phyloP scores from a whole-genome alignment of 495 filamentous ascomycete species.

The Pyronema domesticum region DNA sequence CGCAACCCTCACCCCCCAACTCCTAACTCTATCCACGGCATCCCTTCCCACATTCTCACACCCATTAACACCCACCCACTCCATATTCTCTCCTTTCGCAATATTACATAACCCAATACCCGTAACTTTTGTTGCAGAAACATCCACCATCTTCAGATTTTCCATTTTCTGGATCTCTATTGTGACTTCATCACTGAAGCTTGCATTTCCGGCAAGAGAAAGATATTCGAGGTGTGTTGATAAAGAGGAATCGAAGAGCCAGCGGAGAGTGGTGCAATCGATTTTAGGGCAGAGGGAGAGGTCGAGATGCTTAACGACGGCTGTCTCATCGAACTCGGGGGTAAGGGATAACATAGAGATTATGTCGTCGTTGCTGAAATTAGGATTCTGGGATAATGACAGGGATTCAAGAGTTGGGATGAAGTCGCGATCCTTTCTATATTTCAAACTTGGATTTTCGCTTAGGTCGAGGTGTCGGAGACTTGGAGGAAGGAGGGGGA shows the following conservation, averaged over 20 bases:
- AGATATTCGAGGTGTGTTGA: conserved; percentile 6
- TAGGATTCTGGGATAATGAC: neutral
- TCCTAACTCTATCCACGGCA: conserved; percentile 9
- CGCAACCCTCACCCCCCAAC: conserved; percentile 9
- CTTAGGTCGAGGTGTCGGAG: neutral
- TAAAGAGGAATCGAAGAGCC: conserved; percentile 8
- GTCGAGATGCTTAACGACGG: neutral
- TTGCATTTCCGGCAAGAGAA: conserved; percentile 8
- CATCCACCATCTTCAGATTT: conserved; percentile 13
- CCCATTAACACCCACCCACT: conserved; percentile 15
- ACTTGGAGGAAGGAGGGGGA: neutral
- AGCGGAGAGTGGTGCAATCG: conserved; percentile 7
- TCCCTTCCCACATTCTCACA: conserved; percentile 14
- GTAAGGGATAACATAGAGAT: neutral
- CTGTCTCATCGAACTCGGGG: neutral
- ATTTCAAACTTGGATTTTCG: neutral
- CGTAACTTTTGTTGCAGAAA: conserved; percentile 9
- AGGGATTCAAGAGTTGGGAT: neutral
- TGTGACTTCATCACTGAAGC: conserved; percentile 13
- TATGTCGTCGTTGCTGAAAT: neutral
- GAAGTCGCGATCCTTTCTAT: neutral
- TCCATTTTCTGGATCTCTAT: conserved; percentile 10
- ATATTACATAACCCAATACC: conserved; percentile 18
- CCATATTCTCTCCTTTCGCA: neutral
- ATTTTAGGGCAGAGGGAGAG: conserved; percentile 15